Evolutionary conservation across 208 protist genomes (phyloP), one percentile per base, ranked within the genome.

Genomic region (Trichomonas vaginalis): DNA sequence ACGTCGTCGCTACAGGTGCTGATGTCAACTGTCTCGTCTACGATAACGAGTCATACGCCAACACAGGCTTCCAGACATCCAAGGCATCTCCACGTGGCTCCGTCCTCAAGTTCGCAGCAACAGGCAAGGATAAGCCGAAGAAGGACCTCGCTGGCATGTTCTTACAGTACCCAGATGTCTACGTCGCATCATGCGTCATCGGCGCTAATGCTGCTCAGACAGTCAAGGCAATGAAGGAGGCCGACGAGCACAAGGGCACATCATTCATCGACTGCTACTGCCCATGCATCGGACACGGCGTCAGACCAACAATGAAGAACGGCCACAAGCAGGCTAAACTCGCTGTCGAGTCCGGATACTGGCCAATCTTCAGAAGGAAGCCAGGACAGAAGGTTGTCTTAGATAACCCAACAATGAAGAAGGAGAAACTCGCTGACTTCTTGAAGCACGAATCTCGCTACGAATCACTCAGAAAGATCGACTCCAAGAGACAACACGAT

Each of bases 41-140:
- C 15, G 97, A 98, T 96, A 98, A 96, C 4, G 97, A 98, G 82
- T 90, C 96, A 48, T 98, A 98, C 95, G 96, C 97, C 9, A 98
- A 98, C 80, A 97, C 97, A 48, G 97, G 97, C 45, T 97, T 96
- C 15, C 97, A 98, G n/a, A 37, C 10, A 35, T 45, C 96, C 21
- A 98, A 98, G 70, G 39, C 97, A 6, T 97, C 97, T 39, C 70
- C 96, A 32, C 9, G 79, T n/a, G 95, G 51, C 23, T 45, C 96
- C 27, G 40, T 96, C n/a, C 56, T 86, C 40, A 97, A 97, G 95
- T 98, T 97, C 49, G 96, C 96, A 17, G 35, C 48, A 46, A 46
- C 39, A 32, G 97, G 97, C 40, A 98, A 97, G 82, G 23, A 83
- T 0, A 42, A 35, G 21, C 61, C 17, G 0, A 97, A 97, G 96